These are phyloP conservation scores for Alternaria sp. DNA, from an alignment of 2,329 filamentous ascomycete species.

Conservation along the genomic window DNA sequence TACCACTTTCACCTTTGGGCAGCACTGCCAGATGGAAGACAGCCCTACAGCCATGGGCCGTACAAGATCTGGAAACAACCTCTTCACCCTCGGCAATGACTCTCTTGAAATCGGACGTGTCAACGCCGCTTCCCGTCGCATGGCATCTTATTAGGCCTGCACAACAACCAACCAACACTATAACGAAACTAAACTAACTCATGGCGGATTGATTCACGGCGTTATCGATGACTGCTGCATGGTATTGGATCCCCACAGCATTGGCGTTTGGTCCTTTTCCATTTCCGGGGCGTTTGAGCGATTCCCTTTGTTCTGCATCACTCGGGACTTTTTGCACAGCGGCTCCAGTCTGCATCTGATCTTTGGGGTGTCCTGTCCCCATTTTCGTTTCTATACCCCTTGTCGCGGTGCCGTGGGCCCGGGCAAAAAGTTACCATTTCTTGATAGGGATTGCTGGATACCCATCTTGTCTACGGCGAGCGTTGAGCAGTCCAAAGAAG, in stretches of 20 bases:
- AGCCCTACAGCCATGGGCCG: constrained; percentile 63
- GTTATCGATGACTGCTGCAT: constrained; percentile 48
- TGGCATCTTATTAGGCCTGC: constrained; percentile 50
- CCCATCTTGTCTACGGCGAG: constrained; percentile 37
- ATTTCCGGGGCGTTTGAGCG: constrained; percentile 49
- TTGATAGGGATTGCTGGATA: constrained; percentile 40
- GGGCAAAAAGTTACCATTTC: constrained; percentile 35
- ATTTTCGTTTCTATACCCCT: constrained; percentile 47
- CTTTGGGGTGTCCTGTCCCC: constrained; percentile 31
- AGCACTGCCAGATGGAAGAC: constrained; percentile 71
- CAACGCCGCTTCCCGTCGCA: constrained; percentile 40
- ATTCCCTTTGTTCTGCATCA: constrained; percentile 42
- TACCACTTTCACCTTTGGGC: constrained; percentile 94
- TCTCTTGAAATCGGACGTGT: constrained; percentile 44
- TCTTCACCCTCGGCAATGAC: constrained; percentile 45
- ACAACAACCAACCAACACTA: constrained; percentile 32
- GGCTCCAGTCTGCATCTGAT: constrained; percentile 30
- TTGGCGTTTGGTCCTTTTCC: constrained; percentile 44
- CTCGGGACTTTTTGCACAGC: constrained; percentile 33
- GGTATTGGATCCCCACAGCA: constrained; percentile 44
- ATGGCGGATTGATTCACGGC: constrained; percentile 49
- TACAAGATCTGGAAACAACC: constrained; percentile 43
- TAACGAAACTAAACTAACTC: constrained; percentile 43
- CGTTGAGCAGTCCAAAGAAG: constrained; percentile 33
- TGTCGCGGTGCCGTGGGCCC: constrained; percentile 29